Percentiles rank a stretch among this genome's conserved stretches.
Conservation (phyloP, 805 yeast genomes). For the Candida gorgasii region DNA sequence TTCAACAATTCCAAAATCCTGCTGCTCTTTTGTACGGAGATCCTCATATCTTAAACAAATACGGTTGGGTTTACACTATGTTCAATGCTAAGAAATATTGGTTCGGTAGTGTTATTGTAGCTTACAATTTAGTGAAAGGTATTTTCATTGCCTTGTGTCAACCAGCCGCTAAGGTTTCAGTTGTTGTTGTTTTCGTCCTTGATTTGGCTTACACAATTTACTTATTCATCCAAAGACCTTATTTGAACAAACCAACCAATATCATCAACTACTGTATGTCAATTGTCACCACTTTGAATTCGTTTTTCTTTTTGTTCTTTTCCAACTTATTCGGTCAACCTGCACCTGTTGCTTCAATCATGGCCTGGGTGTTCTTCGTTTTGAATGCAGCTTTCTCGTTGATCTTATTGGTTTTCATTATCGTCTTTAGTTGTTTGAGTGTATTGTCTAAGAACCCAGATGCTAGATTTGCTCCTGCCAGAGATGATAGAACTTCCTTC, state of each 20-base stretch:
- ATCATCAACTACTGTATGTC: constrained; percentile 70
- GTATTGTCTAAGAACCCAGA: constrained; percentile 83
- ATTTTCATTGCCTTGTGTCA: constrained; percentile 79
- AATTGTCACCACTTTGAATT: constrained; percentile 72
- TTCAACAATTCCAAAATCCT: constrained; percentile 66
- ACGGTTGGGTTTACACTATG: constrained; percentile 89
- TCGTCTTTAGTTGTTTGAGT: constrained; percentile 64
- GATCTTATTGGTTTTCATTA: constrained; percentile 66
- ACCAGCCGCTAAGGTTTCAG: constrained; percentile 78
- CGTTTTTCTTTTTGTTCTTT: constrained; percentile 83
- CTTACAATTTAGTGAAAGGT: constrained; percentile 64
- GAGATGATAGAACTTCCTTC: constrained; percentile 91
- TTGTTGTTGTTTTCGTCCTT: constrained; percentile 69
- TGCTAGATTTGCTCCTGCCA: constrained; percentile 83
- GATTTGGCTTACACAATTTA: constrained; percentile 70
- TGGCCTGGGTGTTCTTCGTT: constrained; percentile 91
- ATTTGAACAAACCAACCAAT: constrained; percentile 80
- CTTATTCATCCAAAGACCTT: constrained; percentile 69
- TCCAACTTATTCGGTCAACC: constrained; percentile 83
- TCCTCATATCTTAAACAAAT: constrained; percentile 66
- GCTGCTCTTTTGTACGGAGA: constrained; percentile 88
- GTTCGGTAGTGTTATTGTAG: constrained; percentile 71
- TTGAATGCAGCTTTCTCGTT: constrained; percentile 87
- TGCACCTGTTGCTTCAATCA: constrained; percentile 72
- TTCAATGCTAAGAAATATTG: constrained; percentile 78